phyloP scores from a whole-genome alignment of 75 land plant species.

The Adiantum capillusveneris region DNA sequence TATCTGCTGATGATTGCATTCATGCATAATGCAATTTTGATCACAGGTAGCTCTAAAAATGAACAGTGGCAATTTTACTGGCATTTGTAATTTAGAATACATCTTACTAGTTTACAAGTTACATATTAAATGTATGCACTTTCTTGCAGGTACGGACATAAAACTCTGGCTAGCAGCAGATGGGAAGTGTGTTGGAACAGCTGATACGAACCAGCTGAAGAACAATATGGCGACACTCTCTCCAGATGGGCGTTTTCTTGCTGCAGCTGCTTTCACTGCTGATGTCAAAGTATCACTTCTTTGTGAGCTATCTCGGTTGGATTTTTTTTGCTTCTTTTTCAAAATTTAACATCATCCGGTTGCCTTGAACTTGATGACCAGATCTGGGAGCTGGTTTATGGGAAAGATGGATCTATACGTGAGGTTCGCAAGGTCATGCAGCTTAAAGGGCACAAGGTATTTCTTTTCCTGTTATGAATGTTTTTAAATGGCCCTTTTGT shows the following conservation, averaged over 20 bases:
- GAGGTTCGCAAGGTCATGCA: constrained; percentile 89
- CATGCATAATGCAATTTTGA: too few relatives aligned
- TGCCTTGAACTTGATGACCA: constrained; percentile 6
- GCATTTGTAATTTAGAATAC: too few relatives aligned
- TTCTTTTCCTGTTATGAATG: too few relatives aligned
- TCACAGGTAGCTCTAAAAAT: too few relatives aligned
- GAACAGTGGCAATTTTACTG: too few relatives aligned
- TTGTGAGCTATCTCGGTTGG: too few relatives aligned
- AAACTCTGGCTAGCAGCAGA: constrained; percentile 78
- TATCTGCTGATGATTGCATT: too few relatives aligned
- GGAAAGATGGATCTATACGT: constrained; percentile 89
- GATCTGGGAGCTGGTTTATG: constrained; percentile 96
- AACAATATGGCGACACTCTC: constrained; percentile 90
- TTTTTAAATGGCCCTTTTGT: too few relatives aligned
- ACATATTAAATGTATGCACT: too few relatives aligned
- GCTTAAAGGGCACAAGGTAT: constrained; percentile 96
- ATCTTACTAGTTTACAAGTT: too few relatives aligned
- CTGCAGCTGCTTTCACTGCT: constrained; percentile 99
- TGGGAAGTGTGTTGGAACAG: constrained; percentile 65
- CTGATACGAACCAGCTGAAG: constrained; percentile 91
- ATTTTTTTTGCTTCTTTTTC: too few relatives aligned
- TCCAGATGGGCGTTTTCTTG: constrained; percentile 94
- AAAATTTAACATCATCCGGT: too few relatives aligned
- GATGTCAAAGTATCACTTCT: constrained; percentile 73
- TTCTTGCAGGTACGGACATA: constrained; percentile 85